Conservation (phyloP, 345 rosid species). For the Linum lewisii region DNA sequence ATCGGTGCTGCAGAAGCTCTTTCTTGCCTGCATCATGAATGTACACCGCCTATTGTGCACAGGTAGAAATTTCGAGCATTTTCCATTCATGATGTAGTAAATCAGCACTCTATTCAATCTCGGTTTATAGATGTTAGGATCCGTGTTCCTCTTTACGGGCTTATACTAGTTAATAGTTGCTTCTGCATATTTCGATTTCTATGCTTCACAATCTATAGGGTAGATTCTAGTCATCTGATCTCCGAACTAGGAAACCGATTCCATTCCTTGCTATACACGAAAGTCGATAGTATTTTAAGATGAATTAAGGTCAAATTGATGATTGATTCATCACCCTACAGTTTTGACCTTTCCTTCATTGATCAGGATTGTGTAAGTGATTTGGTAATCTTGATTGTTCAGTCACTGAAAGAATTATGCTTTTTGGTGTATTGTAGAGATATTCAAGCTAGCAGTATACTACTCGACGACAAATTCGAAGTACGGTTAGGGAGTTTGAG, state of each 20-base stretch:
- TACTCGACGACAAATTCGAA: slow-evolving; percentile 97
- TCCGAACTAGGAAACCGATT: no score
- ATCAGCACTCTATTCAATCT: no score
- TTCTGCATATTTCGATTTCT: neutral
- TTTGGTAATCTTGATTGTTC: neutral
- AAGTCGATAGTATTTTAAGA: no score
- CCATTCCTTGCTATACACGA: no score
- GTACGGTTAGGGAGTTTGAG: slow-evolving; percentile 91
- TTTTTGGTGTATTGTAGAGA: slow-evolving; percentile 50
- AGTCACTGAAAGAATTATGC: slow-evolving; percentile 18
- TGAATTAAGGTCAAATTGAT: no score
- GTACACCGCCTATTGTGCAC: slow-evolving; percentile 80
- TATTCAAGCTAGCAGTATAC: slow-evolving; percentile 98
- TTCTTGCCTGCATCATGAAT: slow-evolving; percentile 85
- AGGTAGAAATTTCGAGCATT: slow-evolving; percentile 34
- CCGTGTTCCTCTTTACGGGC: no score
- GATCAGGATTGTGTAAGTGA: neutral
- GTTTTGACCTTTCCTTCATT: neutral
- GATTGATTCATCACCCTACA: no score
- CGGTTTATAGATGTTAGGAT: neutral
- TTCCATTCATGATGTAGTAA: neutral
- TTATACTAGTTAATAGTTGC: neutral
- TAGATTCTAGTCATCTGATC: neutral
- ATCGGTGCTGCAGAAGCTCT: slow-evolving; percentile 92
- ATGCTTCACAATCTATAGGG: neutral